A percentile compares a stretch with the other conserved stretches of the same genome.
Evolutionary conservation across 495 filamentous ascomycete species (phyloP).

Genomic region (Xylaria intraflava): DNA sequence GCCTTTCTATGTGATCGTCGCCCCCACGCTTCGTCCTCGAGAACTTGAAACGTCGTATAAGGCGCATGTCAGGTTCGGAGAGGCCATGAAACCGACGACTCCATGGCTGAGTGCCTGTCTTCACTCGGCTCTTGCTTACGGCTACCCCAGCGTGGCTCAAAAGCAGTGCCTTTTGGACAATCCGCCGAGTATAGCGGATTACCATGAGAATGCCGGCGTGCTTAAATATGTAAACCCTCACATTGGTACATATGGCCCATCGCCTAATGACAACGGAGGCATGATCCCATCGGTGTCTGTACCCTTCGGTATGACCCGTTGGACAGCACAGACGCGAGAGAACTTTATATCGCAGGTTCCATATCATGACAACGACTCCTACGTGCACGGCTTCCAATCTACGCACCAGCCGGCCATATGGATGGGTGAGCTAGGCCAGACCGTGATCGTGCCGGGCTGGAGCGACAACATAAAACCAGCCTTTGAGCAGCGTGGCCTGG

Average conservation of each 20-base stretch:
- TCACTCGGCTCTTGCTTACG: not conserved
- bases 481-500: constrained; percentile 26
- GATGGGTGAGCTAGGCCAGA: constrained; percentile 29
- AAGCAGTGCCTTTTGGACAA: not conserved
- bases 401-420: constrained; percentile 31
- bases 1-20: not conserved
- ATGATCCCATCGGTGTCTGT: constrained; percentile 31
- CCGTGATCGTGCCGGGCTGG: constrained; percentile 23
- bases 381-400: constrained; percentile 28
- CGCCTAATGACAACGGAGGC: constrained; percentile 25
- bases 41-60: not conserved
- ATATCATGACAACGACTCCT: constrained; percentile 23
- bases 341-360: constrained; percentile 30
- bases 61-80: not conserved
- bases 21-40: not conserved
- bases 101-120: constrained; percentile 1
- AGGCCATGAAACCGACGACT: not conserved
- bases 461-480: constrained; percentile 12
- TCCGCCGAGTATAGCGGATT: not conserved
- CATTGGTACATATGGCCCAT: constrained; percentile 24
- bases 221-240: constrained; percentile 27
- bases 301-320: constrained; percentile 31
- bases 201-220: constrained; percentile 23
- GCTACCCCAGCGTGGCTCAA: not conserved
- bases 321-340: constrained; percentile 29